phyloP scores from a whole-genome alignment of 768 basidiomycete genomes.

The Cystobasidium ongulense region DNA sequence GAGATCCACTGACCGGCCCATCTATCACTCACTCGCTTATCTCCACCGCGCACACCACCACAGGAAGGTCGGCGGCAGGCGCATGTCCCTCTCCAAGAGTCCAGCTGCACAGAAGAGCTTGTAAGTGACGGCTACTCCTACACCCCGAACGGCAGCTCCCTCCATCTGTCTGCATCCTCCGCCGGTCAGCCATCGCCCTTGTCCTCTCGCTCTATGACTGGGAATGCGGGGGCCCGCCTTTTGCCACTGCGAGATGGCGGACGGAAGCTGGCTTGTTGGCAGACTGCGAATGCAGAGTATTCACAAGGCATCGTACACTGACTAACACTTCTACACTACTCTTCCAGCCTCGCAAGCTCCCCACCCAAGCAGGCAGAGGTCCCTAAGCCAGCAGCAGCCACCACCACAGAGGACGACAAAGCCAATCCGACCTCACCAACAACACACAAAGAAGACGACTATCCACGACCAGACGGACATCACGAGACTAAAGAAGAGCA shows the following conservation, averaged over 20 bases:
- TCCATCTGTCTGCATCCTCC: neutral
- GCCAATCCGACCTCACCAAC: neutral
- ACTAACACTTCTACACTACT: too few species aligned
- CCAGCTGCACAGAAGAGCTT: conserved; percentile 1
- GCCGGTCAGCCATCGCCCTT: neutral
- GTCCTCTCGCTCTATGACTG: neutral
- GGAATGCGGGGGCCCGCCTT: neutral
- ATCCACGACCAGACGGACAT: conserved; percentile 14
- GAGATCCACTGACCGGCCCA: neutral
- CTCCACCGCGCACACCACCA: neutral
- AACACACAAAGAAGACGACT: neutral
- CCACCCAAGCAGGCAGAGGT: neutral
- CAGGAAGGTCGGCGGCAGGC: conserved; percentile 17
- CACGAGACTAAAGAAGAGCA: neutral
- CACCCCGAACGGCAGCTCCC: neutral
- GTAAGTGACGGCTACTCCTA: neutral
- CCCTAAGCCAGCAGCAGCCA: neutral
- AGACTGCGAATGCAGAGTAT: neutral
- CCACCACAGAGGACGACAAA: neutral
- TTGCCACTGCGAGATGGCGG: neutral
- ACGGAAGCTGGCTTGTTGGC: too few species aligned
- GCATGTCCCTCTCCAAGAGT: conserved; percentile 19
- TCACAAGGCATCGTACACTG: neutral
- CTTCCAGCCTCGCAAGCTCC: conserved; percentile 8
- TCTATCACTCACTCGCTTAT: neutral